These are phyloP conservation scores for Francoa sonchifolia DNA, from an alignment of 441 rosid species.

Conservation along the genomic window DNA sequence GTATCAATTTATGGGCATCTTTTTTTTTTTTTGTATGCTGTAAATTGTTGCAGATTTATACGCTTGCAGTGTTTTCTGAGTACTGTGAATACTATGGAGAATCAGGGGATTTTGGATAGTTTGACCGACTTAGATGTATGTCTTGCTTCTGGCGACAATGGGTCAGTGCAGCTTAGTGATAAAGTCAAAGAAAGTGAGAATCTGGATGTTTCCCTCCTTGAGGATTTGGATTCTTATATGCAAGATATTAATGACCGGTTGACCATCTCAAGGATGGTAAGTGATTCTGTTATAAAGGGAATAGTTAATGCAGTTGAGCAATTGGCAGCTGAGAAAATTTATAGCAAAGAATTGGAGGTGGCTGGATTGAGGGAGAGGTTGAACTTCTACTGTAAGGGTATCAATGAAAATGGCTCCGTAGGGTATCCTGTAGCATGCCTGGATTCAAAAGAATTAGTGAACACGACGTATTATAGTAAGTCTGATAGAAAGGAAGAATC, in stretches of 20 bases:
- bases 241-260: constrained; percentile 49
- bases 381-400: constrained; percentile 21
- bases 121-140: constrained; percentile 19
- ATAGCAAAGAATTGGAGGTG: constrained; percentile 55
- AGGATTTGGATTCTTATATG: constrained; percentile 48
- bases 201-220: constrained; percentile 28
- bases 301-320: constrained; percentile 58
- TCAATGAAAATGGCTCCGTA: constrained; percentile 18
- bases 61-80: no score
- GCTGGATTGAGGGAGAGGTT: constrained; percentile 31
- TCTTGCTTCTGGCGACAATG: constrained; percentile 11
- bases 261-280: constrained; percentile 66
- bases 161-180: constrained; percentile 6
- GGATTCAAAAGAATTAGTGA: no score
- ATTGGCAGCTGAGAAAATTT: constrained; percentile 58
- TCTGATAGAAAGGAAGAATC: constrained; percentile 21
- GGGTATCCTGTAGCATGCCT: constrained; percentile 7
- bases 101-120: constrained; percentile 15
- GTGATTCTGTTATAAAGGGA: constrained; percentile 64
- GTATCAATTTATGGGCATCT: no score
- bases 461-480: constrained; percentile 7
- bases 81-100: constrained; percentile 26
- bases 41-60: no score
- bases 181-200: constrained; percentile 34
- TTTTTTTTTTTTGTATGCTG: no score